Percentiles rank a stretch among this genome's conserved stretches.
Evolutionary conservation across 1,284 basidiomycete genomes (phyloP).

Genomic region (Leccinum subspadiceum): DNA sequence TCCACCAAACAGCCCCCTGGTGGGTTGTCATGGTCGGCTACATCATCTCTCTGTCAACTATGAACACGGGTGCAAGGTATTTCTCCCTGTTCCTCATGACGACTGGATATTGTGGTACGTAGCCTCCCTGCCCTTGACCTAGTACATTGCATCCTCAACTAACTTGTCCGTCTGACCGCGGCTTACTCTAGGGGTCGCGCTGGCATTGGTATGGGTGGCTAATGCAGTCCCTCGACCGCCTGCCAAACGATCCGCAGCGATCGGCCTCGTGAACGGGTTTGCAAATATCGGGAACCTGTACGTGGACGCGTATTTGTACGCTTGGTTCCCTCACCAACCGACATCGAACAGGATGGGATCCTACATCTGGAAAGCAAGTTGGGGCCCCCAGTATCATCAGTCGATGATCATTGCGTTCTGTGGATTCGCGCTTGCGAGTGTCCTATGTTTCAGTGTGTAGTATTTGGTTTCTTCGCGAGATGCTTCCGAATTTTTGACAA

Average conservation of each 20-base stretch:
- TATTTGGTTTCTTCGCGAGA: background rate
- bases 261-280: background rate
- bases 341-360: background rate
- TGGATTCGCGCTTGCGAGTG: background rate
- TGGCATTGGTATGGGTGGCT: background rate
- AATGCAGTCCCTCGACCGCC: background rate
- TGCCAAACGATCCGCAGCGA: background rate
- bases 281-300: background rate
- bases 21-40: background rate
- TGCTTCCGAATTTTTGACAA: background rate
- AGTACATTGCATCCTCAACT: no score
- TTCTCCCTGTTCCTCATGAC: background rate
- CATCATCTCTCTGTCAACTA: conserved; percentile 1
- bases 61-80: background rate
- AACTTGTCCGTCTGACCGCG: background rate
- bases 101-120: background rate
- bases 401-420: background rate
- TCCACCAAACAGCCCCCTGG: background rate
- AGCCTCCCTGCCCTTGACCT: background rate
- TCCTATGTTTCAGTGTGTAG: background rate
- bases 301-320: background rate
- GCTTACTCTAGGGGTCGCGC: background rate
- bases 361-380: background rate
- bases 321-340: background rate
- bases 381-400: background rate